A percentile compares a stretch with the other conserved stretches of the same genome.
Conservation (phyloP, 1,284 basidiomycete species). For the Kwoniella shivajii region DNA sequence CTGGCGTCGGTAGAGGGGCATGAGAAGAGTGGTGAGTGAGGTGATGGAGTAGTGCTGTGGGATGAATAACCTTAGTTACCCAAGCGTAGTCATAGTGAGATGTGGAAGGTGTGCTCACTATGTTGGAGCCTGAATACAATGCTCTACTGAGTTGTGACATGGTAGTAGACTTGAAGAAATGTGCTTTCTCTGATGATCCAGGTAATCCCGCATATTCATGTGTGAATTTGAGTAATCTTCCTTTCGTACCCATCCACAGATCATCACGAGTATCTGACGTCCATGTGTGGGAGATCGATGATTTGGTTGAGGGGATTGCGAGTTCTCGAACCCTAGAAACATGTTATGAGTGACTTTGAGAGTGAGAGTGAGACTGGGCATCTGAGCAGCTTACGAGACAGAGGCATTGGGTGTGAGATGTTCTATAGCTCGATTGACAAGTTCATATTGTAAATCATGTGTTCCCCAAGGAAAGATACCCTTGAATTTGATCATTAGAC, state of each 20-base stretch:
- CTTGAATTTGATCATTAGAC: slow-evolving; percentile 46
- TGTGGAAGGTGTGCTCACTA: slow-evolving; percentile 38
- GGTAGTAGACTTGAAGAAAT: slow-evolving; percentile 70
- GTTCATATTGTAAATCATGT: slow-evolving; percentile 81
- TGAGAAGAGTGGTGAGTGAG: slow-evolving; percentile 47
- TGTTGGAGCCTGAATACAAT: slow-evolving; percentile 54
- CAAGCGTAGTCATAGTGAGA: background rate
- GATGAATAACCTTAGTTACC: slow-evolving; percentile 1
- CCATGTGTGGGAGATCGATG: slow-evolving; percentile 77
- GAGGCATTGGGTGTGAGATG: slow-evolving; percentile 73
- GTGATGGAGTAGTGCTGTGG: slow-evolving; percentile 50
- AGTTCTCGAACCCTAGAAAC: slow-evolving; percentile 72
- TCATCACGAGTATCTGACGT: slow-evolving; percentile 80
- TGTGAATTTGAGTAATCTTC: slow-evolving; percentile 64
- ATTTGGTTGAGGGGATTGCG: slow-evolving; percentile 79
- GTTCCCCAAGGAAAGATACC: slow-evolving; percentile 58
- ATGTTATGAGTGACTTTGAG: too few relatives aligned
- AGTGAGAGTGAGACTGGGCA: too few relatives aligned
- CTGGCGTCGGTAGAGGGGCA: slow-evolving; percentile 38
- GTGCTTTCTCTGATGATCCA: slow-evolving; percentile 63
- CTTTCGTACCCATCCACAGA: slow-evolving; percentile 64
- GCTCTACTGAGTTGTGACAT: slow-evolving; percentile 68
- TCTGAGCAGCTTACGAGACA: slow-evolving; percentile 62
- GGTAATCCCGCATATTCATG: slow-evolving; percentile 77
- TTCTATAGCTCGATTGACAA: slow-evolving; percentile 71